Evolutionary conservation across 192 early-diverging fungal species (phyloP), one percentile per base, ranked within the genome.

Genomic region (Rhizophlyctis rosea): DNA sequence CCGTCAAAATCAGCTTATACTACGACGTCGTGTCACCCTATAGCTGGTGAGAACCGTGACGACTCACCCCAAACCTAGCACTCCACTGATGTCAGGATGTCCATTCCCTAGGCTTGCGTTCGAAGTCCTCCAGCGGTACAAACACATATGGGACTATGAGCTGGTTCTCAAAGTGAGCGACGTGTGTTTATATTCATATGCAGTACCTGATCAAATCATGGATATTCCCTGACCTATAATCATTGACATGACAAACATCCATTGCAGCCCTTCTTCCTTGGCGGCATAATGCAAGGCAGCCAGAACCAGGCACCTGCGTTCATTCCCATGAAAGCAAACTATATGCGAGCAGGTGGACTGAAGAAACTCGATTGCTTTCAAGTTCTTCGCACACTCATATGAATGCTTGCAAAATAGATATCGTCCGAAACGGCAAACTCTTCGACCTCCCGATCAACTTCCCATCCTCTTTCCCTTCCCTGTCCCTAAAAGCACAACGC

Each of bases 401-500:
- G 39, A 44, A 44, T 44, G 39, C 7, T 44, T 44, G 39, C 39
- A 18, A 18, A 44, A 44, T 18, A 44, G 39, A 44, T 44, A 44
- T 44, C 18, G 18, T 18, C 39, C 39, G 39, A 7, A 44, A 44
- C 39, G 39, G 9, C 39, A 44, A 44, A 44, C 39, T 44, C 39
- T 44, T 44, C 18, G 39, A 18, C 39, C 7, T 44, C 18, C 39
- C 39, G 9, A 7, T 44, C 39, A 44, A 44, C 39, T 18, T 13
- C 18, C 39, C 39, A 7, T 18, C 39, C 39, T 7, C 7, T 13
- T 80, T 76, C 27, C 73, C 72, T 0, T 14, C 55, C 21, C 34
- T 49, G 30, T 64, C 74, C 21, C 61, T 75, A 18, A 55, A 64
- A 9, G 70, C 67, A 14, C 61, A 67, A 58, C 54, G 78, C 1